Base-by-base conservation (phyloP, 108 stramenopile species). In the Skeletonema costatum region DNA sequence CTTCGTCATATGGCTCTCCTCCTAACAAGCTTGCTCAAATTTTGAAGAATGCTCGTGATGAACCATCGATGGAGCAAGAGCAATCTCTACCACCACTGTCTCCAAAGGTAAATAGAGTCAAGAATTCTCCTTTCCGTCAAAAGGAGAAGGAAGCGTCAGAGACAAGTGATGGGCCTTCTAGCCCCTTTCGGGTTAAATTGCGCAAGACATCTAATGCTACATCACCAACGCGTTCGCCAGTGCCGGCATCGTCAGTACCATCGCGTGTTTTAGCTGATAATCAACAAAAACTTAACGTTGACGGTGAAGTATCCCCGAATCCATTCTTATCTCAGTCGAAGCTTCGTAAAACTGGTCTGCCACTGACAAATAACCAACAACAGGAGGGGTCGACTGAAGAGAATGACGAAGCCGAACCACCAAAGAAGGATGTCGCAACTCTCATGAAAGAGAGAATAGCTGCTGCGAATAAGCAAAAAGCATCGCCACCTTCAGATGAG, bases 361-460 rank as follows among this genome's bases (percentile, higher is more conserved):
- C 51, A 29, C 36, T 29, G 19, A 16, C 32, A 29, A 60, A 42
- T 36, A 74, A 68, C 1, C 53, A 50, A 17, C 74, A 32, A 32
- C 21, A 46, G 32, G n/a, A 60, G 32, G n/a, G 51, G 14, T 10
- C 48, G 32, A 38, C 73, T 10, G 66, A 74, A 69, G 50, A 61
- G 35, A 39, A 82, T 46, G 60, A 66, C 25, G 39, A n/a, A 73
- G 32, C 58, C 10, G 64, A 67, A 61, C 60, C 58, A 7, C 87
- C 87, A 10, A 80, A 81, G 65, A 85, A 76, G 32, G 89, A 92
- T 78, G 89, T 92, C 10, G 92, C 92, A 30, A 38, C 85, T 13
- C 73, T 92, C 9, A 90, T 92, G 63, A 76, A 87, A 21, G 72
- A 78, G 60, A 50, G 92, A 59, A 89, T 92, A 53, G 88, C 89